Percentiles rank a stretch among this genome's conserved stretches.
Conservation (phyloP, 177 flowering plant genomes). For the Vitis hybrid region DNA sequence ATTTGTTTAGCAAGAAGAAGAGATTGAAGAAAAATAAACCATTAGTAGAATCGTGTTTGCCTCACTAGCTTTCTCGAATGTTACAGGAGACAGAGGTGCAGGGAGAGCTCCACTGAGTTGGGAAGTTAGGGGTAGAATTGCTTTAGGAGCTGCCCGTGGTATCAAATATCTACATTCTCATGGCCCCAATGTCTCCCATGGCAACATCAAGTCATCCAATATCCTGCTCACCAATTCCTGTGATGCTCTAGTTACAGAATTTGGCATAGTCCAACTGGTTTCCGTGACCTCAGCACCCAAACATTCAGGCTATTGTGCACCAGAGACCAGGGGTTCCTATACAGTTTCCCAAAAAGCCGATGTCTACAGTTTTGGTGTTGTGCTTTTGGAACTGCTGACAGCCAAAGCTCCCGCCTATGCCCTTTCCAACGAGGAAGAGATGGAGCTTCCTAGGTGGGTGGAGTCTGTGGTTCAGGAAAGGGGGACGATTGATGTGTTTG, state of each 20-base stretch:
- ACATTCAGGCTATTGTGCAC: slow-evolving; percentile 53
- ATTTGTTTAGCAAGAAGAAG: no score
- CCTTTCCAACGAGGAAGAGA: slow-evolving; percentile 47
- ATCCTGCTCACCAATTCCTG: slow-evolving; percentile 47
- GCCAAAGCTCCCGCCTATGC: slow-evolving; percentile 56
- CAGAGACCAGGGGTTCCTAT: slow-evolving; percentile 52
- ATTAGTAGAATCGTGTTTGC: background rate
- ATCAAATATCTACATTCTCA: slow-evolving; percentile 52
- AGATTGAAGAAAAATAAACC: background rate
- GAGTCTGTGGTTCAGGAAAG: slow-evolving; percentile 48
- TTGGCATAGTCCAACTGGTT: slow-evolving; percentile 52
- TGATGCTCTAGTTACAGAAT: slow-evolving; percentile 57
- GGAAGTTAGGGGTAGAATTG: slow-evolving; percentile 53
- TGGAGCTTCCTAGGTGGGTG: slow-evolving; percentile 58
- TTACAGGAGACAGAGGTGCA: slow-evolving; percentile 49
- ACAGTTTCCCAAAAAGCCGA: slow-evolving; percentile 56
- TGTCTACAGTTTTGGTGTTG: slow-evolving; percentile 61
- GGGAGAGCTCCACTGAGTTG: slow-evolving; percentile 56
- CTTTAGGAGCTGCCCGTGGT: slow-evolving; percentile 62
- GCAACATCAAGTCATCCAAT: slow-evolving; percentile 67
- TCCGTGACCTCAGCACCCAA: slow-evolving; percentile 38
- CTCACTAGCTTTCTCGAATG: no score
- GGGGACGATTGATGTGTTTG: slow-evolving; percentile 57
- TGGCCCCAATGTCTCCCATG: slow-evolving; percentile 50
- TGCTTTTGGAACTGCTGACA: slow-evolving; percentile 56